These are phyloP conservation scores for Botryotinia convoluta DNA, from an alignment of 2,329 filamentous ascomycete genomes.

Conservation along the genomic window DNA sequence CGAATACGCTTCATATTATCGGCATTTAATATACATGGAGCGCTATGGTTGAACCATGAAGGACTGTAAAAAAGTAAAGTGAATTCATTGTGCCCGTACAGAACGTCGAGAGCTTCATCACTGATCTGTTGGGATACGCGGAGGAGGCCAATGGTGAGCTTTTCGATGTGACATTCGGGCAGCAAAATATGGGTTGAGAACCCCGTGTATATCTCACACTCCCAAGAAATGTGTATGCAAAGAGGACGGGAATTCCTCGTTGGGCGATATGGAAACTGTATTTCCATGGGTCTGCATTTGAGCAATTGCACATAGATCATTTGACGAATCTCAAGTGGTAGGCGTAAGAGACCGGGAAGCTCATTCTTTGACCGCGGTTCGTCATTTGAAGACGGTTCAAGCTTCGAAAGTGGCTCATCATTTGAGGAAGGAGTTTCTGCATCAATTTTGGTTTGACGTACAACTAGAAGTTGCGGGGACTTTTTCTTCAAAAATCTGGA, in stretches of 20 bases:
- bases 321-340: neutral
- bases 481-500: neutral
- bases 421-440: too few species aligned
- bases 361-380: neutral
- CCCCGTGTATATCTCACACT: neutral
- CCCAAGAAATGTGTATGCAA: neutral
- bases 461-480: neutral
- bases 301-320: neutral
- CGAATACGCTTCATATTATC: neutral
- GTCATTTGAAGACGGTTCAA: too few species aligned
- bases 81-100: neutral
- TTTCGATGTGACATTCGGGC: neutral
- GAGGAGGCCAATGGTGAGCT: neutral
- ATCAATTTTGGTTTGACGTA: neutral
- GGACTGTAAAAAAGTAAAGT: neutral
- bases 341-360: neutral
- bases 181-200: neutral
- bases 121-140: neutral
- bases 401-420: too few species aligned
- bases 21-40: neutral
- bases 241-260: neutral
- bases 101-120: slow-evolving; percentile 1
- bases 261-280: neutral
- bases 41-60: neutral
- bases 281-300: neutral